A percentile compares a stretch with the other conserved stretches of the same genome.
Evolutionary conservation across 495 filamentous ascomycete genomes (phyloP).

Genomic region (Opeltia flavorubescens): DNA sequence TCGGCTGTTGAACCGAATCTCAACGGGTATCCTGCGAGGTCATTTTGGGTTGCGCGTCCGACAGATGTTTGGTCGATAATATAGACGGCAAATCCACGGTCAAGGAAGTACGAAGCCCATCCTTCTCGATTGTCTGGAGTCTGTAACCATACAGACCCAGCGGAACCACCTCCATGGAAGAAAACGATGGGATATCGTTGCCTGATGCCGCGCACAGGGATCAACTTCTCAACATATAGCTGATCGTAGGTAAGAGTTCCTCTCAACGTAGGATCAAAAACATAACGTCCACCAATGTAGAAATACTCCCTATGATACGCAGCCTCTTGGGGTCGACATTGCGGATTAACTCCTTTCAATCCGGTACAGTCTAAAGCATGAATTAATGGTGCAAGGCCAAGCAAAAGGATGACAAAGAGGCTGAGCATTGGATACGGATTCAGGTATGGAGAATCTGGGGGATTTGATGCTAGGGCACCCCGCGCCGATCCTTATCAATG

Average conservation of each 20-base stretch:
- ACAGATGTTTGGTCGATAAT: slow-evolving; percentile 29
- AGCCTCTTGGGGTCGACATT: not conserved
- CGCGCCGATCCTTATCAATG: no score
- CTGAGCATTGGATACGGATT: not conserved
- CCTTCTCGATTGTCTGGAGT: slow-evolving; percentile 34
- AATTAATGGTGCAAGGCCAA: not conserved
- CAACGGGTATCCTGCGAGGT: slow-evolving; percentile 12
- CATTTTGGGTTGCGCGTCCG: slow-evolving; percentile 19
- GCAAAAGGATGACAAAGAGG: not conserved
- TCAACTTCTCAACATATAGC: slow-evolving; percentile 42
- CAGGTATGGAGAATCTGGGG: no score
- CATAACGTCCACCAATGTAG: slow-evolving; percentile 35
- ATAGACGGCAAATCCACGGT: slow-evolving; percentile 30
- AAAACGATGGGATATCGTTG: slow-evolving; percentile 32
- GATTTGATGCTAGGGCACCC: no score
- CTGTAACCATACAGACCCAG: slow-evolving; percentile 35
- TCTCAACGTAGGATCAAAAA: slow-evolving; percentile 17
- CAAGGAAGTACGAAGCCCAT: slow-evolving; percentile 35
- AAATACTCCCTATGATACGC: slow-evolving; percentile 24
- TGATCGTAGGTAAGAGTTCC: slow-evolving; percentile 28
- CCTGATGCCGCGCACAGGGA: slow-evolving; percentile 15
- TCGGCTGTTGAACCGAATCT: slow-evolving; percentile 22
- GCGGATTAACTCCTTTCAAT: not conserved
- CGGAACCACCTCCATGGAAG: slow-evolving; percentile 35
- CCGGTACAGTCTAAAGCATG: slow-evolving; percentile 4